phyloP scores from a whole-genome alignment of 2,329 filamentous ascomycete species.

The Diaporthe ampelina region DNA sequence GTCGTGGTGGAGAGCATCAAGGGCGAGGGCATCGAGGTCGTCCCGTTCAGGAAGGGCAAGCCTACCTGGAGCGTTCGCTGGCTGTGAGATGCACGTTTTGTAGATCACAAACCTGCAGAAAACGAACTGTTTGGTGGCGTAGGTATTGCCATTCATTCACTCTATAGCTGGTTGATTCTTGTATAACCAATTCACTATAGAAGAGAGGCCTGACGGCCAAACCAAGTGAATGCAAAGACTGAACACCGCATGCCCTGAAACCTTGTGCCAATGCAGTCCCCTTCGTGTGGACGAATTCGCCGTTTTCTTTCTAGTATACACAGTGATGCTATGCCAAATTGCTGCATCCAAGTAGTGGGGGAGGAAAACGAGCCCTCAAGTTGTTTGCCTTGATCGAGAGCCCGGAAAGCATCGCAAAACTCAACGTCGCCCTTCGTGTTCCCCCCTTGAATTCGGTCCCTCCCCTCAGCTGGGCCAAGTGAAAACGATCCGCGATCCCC shows the following conservation, averaged over 20 bases:
- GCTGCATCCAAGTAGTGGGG: not conserved
- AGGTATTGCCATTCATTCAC: not conserved
- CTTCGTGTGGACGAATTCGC: conserved; percentile 14
- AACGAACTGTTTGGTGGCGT: not conserved
- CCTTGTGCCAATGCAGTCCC: not conserved
- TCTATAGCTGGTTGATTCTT: conserved; percentile 32
- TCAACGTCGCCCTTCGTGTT: not conserved
- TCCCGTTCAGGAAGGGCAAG: conserved; percentile 75
- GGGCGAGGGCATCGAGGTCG: conserved; percentile 71
- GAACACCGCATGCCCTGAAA: not conserved
- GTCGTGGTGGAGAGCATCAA: conserved; percentile 67
- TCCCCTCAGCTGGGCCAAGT: not conserved
- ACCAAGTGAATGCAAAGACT: conserved; percentile 2
- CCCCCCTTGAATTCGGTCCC: not conserved
- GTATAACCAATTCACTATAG: conserved; percentile 35
- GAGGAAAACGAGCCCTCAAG: not conserved
- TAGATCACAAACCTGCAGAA: not conserved
- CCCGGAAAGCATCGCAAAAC: conserved; percentile 7
- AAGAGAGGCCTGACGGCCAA: not conserved
- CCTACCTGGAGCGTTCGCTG: conserved; percentile 65
- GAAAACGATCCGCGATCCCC: not conserved
- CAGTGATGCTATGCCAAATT: not conserved
- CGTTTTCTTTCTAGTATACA: conserved; percentile 8
- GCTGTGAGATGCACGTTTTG: conserved; percentile 18
- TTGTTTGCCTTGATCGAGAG: not conserved